Evolutionary conservation across 2,329 filamentous ascomycete species (phyloP), one percentile per base, ranked within the genome.

Genomic region (Fusarium graminum): DNA sequence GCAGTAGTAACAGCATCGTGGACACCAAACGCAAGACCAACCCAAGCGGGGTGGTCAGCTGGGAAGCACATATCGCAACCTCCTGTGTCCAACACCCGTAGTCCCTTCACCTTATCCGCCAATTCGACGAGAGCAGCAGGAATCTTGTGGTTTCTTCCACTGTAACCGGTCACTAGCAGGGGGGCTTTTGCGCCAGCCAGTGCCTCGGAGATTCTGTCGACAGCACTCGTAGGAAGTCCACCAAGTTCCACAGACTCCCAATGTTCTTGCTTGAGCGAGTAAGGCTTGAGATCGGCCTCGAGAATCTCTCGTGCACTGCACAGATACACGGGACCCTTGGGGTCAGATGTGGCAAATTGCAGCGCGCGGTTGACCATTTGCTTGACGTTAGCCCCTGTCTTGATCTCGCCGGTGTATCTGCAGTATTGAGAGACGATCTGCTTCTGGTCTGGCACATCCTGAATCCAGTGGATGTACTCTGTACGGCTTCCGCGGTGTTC

Each of bases 381-480:
- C 82, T 96, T 96, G 61, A 96, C 87, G 72, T 96, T 97, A 74
- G 86, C 86, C 16, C 92, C 92, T 4, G 90, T 90, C 80, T 93
- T 94, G 77, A 97, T 89, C 80, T 97, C 93, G 5, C 85, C 92
- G 0, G 89, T 81, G 73, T 95, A 97, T 11, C 93, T 86, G 75
- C 93, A 97, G 77, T 97, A 97, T 79, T 97, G 93, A 0, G 86
- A 82, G 5, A 97, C 81, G 59, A 97, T 94, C 71, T 88, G 85
- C 75, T 90, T 92, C 76, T 94, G 92, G 72, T 94, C 91, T 0
- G 90, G 91, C 4, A 93, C 90, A 76, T 94, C 91, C 72, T 94
- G 92, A 30, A 94, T 90, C 91, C 92, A 94, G 76, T 94, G 92
- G 69, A 93, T 94, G 75, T 92, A 94, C 77, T 94, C 92, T 2